Base-by-base conservation (phyloP, 2,329 filamentous ascomycete genomes). In the Arthroderma sp. region DNA sequence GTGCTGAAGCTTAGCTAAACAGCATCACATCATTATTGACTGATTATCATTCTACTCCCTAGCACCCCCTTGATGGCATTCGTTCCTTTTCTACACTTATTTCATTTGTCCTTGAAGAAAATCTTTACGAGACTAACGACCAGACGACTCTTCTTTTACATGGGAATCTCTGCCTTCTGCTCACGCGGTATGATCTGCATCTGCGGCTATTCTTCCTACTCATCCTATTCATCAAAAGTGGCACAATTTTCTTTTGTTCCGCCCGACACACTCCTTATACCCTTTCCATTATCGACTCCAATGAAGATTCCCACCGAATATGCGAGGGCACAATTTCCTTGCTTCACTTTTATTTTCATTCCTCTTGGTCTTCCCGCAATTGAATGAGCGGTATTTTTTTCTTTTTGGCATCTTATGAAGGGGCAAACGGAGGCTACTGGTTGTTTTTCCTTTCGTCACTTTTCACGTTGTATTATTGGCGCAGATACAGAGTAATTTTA, bases 401-500 rank as follows among this genome's bases (percentile, higher is more conserved):
- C 34, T 41, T 41, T 42, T 42, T 42, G 40, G 40, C 36, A 42
- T 22, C 15, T 22, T 22, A 22, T 22, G 15, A 22, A 22, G 1
- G 15, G 15, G 15, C 15, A 22, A 22, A 22, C 15, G 15, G 15
- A 22, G 15, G 15, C 15, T 32, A 32, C 15, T 27, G 40, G 40
- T 11, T 29, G 40, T n/a, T 42, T 42, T 11, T 42, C 36, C 32
- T 9, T 34, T 29, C 29, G 30, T 42, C 36, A 33, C 30, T 32
- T 33, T 11, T 9, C n/a, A 34, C 29, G 40, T 42, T 34, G 27
- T 29, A 32, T 42, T 42, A 32, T 42, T 34, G 40, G 40, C 40
- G 40, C 40, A 42, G 40, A 42, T 43, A 43, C 31, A 36, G 42
- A 28, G 38, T 44, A 44, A 44, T 37, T 36, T 44, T 32, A 30